A percentile compares a stretch with the other conserved stretches of the same genome.
These are phyloP conservation scores for Rhipidocladum racemiflorum DNA, from an alignment of 176 grass and related monocot species.

Conservation along the genomic window DNA sequence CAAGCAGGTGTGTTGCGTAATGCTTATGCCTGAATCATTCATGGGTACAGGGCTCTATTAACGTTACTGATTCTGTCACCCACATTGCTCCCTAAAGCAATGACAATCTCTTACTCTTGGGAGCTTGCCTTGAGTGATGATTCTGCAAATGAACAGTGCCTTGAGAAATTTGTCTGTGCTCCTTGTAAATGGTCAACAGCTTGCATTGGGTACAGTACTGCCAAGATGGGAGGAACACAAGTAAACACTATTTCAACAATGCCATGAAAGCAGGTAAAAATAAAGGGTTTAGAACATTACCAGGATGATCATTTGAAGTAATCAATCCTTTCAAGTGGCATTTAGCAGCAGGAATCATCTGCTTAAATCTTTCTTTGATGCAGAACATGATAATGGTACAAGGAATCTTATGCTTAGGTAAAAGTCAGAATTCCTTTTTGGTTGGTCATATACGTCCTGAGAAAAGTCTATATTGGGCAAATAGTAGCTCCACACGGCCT, in stretches of 20 bases:
- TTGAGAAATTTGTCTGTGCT: neutral
- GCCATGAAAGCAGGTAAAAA: neutral
- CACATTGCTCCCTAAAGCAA: conserved; percentile 61
- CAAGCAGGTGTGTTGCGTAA: conserved; percentile 44
- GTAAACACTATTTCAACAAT: neutral
- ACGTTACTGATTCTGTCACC: conserved; percentile 56
- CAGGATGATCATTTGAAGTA: neutral
- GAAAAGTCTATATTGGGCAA: neutral
- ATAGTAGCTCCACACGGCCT: neutral
- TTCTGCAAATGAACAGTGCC: conserved; percentile 22
- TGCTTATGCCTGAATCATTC: conserved; percentile 49
- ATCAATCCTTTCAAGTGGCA: neutral
- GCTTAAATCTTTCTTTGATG: conserved; percentile 14
- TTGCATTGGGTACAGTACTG: neutral
- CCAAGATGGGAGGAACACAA: neutral
- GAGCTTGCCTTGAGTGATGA: conserved; percentile 33
- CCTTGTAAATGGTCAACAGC: neutral
- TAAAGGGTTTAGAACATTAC: conserved; percentile 7
- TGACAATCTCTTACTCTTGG: conserved; percentile 43
- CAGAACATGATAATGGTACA: conserved; percentile 17
- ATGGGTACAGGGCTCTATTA: conserved; percentile 41
- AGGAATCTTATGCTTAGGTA: neutral
- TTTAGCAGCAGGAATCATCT: conserved; percentile 24
- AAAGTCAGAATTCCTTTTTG: neutral
- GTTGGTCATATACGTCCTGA: neutral